These are phyloP conservation scores for Aspergillus arachidicola DNA, from an alignment of 2,329 filamentous ascomycete genomes.

Conservation along the genomic window DNA sequence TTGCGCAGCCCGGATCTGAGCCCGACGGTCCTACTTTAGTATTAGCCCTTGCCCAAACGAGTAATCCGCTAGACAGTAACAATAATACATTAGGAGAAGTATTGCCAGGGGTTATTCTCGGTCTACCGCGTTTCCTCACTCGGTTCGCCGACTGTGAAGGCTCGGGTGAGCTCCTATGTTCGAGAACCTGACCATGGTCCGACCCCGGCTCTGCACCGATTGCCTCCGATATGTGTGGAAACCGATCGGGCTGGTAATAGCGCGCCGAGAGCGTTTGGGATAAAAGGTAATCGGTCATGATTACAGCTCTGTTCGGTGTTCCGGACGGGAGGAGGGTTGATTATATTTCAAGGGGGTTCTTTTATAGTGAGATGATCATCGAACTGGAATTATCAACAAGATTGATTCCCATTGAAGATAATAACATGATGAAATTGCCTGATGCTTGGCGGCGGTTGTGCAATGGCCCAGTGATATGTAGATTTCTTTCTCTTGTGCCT, in stretches of 20 bases:
- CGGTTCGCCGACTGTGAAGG: background rate
- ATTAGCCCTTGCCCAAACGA: background rate
- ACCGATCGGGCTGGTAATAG: slow-evolving; percentile 1
- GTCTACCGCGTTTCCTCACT: slow-evolving; percentile 6
- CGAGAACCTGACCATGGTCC: background rate
- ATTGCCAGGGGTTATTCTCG: background rate
- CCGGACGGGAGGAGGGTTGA: background rate
- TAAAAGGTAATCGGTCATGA: slow-evolving; percentile 1
- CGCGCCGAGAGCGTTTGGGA: slow-evolving; percentile 9
- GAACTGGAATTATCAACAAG: background rate
- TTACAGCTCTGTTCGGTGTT: background rate
- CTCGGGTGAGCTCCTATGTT: background rate
- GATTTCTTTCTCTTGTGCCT: background rate
- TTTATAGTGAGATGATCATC: background rate
- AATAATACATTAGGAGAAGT: background rate
- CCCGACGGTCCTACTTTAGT: slow-evolving; percentile 59
- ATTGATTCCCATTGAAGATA: background rate
- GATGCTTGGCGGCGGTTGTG: background rate
- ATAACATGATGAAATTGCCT: background rate
- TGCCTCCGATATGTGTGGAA: background rate
- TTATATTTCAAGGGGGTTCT: background rate
- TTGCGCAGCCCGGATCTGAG: slow-evolving; percentile 85
- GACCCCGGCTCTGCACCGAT: background rate
- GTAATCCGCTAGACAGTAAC: background rate
- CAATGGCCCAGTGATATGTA: background rate